Conservation (phyloP, 768 basidiomycete species). For the Russula sp. region DNA sequence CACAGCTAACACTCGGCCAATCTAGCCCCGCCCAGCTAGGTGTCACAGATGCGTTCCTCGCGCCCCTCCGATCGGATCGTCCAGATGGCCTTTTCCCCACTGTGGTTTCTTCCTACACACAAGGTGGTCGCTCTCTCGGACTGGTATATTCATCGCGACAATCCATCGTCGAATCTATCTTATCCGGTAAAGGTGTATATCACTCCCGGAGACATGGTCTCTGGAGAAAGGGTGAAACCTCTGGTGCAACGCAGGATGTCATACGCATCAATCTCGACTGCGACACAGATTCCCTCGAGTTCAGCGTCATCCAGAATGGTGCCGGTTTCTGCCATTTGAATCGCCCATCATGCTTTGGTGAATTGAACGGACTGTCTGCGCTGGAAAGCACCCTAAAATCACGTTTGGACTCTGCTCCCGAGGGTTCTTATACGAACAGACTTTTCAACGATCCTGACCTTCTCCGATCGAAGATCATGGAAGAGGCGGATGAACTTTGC, state of each 20-base stretch:
- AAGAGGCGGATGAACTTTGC: slow-evolving; percentile 98
- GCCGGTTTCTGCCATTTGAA: slow-evolving; percentile 93
- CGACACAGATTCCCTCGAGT: slow-evolving; percentile 89
- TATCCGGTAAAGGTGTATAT: slow-evolving; percentile 89
- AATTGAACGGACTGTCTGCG: slow-evolving; percentile 68
- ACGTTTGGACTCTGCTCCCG: slow-evolving; percentile 72
- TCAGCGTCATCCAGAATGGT: slow-evolving; percentile 85
- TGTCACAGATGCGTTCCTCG: slow-evolving; percentile 81
- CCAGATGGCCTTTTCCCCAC: slow-evolving; percentile 93
- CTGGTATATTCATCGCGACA: slow-evolving; percentile 92
- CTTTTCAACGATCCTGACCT: slow-evolving; percentile 80
- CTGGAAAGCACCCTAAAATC: slow-evolving; percentile 77
- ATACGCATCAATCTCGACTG: slow-evolving; percentile 83
- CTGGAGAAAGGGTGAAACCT: slow-evolving; percentile 97
- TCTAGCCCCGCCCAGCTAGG: slow-evolving; percentile 62
- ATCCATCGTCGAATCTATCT: slow-evolving; percentile 82
- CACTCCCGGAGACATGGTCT: slow-evolving; percentile 94
- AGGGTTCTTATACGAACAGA: slow-evolving; percentile 87
- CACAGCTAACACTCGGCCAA: slow-evolving; percentile 58
- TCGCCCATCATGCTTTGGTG: slow-evolving; percentile 86
- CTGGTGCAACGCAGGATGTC: slow-evolving; percentile 88
- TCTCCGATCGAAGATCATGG: slow-evolving; percentile 92
- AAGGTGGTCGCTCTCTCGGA: slow-evolving; percentile 76
- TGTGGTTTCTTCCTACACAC: slow-evolving; percentile 66
- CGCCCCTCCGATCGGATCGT: slow-evolving; percentile 79